Conservation (phyloP, 2,329 filamentous ascomycete genomes). For the Beauveria rudraprayagi region DNA sequence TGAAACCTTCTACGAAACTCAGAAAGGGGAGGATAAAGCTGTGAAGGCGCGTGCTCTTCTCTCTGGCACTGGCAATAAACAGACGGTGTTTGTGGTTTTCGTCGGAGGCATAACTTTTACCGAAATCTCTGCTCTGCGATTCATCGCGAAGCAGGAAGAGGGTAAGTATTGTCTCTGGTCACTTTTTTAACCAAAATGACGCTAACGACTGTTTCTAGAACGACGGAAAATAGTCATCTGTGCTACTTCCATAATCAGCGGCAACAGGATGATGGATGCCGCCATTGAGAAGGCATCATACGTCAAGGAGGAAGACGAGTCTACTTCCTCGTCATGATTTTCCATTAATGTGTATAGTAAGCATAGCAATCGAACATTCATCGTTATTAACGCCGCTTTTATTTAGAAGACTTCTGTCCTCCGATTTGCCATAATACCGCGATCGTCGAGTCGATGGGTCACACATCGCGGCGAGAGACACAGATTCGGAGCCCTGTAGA, state of each 20-base stretch:
- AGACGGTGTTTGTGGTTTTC: conserved; percentile 94
- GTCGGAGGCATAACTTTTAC: conserved; percentile 94
- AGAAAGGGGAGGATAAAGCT: conserved; percentile 88
- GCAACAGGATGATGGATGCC: conserved; percentile 79
- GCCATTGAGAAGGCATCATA: conserved; percentile 67
- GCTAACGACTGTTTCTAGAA: conserved; percentile 31
- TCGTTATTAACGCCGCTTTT: neutral
- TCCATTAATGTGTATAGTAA: conserved; percentile 5
- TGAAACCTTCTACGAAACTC: conserved; percentile 82
- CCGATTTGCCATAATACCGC: neutral
- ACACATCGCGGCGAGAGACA: too few relatives aligned
- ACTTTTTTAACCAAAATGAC: neutral
- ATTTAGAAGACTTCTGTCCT: neutral
- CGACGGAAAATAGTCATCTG: conserved; percentile 83
- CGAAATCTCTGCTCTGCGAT: conserved; percentile 87
- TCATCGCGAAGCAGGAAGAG: conserved; percentile 78
- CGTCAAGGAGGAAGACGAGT: conserved; percentile 31
- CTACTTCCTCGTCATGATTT: conserved; percentile 3
- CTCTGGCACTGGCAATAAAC: conserved; percentile 68
- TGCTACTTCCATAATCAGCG: conserved; percentile 85
- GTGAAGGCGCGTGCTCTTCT: conserved; percentile 78
- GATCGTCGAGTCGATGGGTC: neutral
- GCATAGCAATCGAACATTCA: neutral
- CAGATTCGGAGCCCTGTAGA: neutral
- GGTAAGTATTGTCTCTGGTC: conserved; percentile 31